Percentiles rank a stretch among this genome's conserved stretches.
Evolutionary conservation across 1,139 yeast genomes (phyloP).

Genomic region (Debaryomyces sp.): DNA sequence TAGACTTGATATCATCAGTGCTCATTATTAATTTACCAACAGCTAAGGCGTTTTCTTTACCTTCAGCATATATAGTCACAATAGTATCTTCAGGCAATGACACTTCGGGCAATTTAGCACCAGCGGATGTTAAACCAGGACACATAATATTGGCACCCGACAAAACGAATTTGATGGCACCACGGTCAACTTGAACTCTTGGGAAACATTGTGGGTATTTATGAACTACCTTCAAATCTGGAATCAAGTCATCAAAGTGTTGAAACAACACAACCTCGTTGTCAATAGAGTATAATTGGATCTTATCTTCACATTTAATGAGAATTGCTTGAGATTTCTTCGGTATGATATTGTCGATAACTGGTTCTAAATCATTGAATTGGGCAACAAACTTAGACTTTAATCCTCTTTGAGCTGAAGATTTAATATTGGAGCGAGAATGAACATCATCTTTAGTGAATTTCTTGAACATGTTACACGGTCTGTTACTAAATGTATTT

Average conservation of each 20-base stretch:
- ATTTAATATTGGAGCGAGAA: conserved; percentile 87
- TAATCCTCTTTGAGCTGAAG: conserved; percentile 86
- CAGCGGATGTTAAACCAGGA: conserved; percentile 92
- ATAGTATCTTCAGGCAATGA: conserved; percentile 65
- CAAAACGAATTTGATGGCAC: conserved; percentile 91
- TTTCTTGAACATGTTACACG: conserved; percentile 54
- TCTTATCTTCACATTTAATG: conserved; percentile 87
- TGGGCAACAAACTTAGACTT: conserved; percentile 71
- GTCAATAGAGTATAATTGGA: conserved; percentile 76
- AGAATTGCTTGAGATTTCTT: conserved; percentile 85
- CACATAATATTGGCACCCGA: conserved; percentile 98
- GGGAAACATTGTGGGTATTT: conserved; percentile 84
- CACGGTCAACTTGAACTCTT: conserved; percentile 87
- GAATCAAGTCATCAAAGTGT: conserved; percentile 82
- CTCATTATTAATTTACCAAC: conserved; percentile 86
- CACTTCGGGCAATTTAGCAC: conserved; percentile 81
- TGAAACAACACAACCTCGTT: conserved; percentile 78
- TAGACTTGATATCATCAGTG: conserved; percentile 81
- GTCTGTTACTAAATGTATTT: neutral
- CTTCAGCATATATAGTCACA: conserved; percentile 88
- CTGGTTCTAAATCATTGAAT: conserved; percentile 72
- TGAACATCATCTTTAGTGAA: conserved; percentile 87
- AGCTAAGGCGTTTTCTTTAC: conserved; percentile 89
- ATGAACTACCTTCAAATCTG: conserved; percentile 77
- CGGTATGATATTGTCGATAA: conserved; percentile 82